phyloP scores from a whole-genome alignment of 495 filamentous ascomycete genomes.

The Lineolata rhizophorae region DNA sequence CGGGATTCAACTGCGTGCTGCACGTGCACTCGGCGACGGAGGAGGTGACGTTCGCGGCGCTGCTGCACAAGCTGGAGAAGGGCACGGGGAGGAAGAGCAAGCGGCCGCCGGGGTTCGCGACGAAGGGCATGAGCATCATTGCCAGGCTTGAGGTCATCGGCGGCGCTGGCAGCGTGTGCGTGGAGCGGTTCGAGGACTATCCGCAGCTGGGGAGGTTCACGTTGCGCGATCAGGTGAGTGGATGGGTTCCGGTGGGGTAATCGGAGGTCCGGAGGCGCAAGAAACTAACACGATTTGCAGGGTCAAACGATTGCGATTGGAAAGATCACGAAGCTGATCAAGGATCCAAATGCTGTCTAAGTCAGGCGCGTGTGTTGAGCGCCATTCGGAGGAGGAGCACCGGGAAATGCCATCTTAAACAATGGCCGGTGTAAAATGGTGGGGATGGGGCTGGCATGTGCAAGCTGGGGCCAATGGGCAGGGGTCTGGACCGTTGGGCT shows the following conservation, averaged over 20 bases:
- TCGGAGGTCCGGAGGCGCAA: no score
- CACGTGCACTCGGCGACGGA: conserved; percentile 85
- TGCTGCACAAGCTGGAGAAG: conserved; percentile 91
- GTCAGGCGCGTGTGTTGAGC: no score
- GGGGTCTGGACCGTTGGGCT: no score
- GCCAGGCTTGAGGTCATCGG: conserved; percentile 71
- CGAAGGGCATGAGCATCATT: conserved; percentile 82
- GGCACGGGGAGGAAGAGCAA: conserved; percentile 90
- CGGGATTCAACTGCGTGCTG: conserved; percentile 78
- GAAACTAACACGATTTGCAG: conserved; percentile 2
- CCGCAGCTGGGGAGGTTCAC: conserved; percentile 89
- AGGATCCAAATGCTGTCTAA: no score
- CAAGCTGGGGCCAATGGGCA: no score
- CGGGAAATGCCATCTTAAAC: no score
- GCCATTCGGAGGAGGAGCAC: no score
- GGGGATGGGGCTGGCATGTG: no score
- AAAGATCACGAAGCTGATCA: conserved; percentile 17
- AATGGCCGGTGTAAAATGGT: no score
- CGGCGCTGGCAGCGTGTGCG: conserved; percentile 67
- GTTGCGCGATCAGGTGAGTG: conserved; percentile 66
- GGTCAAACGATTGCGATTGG: conserved; percentile 19
- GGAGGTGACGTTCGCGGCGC: conserved; percentile 68
- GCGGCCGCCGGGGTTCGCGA: conserved; percentile 75
- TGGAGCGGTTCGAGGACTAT: conserved; percentile 87
- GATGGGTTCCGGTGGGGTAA: neutral